Conservation (phyloP, 805 yeast species). For the Candida arabinofermentans region DNA sequence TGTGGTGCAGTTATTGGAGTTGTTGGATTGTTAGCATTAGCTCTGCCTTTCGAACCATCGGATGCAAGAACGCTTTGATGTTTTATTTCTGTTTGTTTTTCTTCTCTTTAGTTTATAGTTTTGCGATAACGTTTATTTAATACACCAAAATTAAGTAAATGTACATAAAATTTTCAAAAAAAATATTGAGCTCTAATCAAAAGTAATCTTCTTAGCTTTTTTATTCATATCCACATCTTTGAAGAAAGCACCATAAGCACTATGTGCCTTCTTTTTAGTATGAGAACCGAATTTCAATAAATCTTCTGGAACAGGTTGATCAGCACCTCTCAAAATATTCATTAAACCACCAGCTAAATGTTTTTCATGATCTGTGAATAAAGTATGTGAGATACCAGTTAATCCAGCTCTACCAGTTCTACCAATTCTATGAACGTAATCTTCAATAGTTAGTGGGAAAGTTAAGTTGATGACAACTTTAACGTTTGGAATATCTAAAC, state of each 20-base stretch:
- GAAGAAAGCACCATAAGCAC: constrained; percentile 97
- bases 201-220: constrained; percentile 87
- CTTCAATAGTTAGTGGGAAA: constrained; percentile 94
- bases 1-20: constrained; percentile 45
- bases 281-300: constrained; percentile 94
- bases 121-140: too few relatives aligned
- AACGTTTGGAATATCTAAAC: constrained; percentile 95
- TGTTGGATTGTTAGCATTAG: constrained; percentile 37
- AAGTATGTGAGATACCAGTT: constrained; percentile 90
- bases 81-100: background rate
- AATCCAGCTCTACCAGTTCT: constrained; percentile 98
- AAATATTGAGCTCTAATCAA: constrained; percentile 52
- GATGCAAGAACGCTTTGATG: constrained; percentile 23
- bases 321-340: constrained; percentile 89
- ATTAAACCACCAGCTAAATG: constrained; percentile 92
- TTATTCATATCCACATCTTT: constrained; percentile 85
- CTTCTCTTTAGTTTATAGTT: too few relatives aligned
- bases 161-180: too few relatives aligned
- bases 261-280: constrained; percentile 95
- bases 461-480: constrained; percentile 92
- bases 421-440: constrained; percentile 95
- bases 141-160: too few relatives aligned
- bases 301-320: constrained; percentile 94
- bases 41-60: constrained; percentile 43
- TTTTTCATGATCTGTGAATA: constrained; percentile 95